Conservation (phyloP, 2,329 filamentous ascomycete species). For the Gliomastix tumulicola region DNA sequence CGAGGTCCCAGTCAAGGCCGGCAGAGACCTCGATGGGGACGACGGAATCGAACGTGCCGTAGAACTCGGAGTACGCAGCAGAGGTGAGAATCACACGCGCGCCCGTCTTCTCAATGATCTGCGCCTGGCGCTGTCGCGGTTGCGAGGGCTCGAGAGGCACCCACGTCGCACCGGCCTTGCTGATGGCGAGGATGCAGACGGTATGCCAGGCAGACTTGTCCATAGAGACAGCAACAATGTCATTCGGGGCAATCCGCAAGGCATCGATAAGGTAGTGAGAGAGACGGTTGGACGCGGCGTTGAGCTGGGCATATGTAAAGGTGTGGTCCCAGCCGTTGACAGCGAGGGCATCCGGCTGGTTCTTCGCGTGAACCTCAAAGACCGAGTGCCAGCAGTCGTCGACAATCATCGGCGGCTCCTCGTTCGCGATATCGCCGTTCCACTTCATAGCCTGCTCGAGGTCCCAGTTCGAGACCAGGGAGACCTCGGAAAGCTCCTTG, state of each 20-base stretch:
- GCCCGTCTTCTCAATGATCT: constrained; percentile 1
- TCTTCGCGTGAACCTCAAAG: background rate
- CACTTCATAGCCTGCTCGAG: background rate
- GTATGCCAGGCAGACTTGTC: constrained; percentile 7
- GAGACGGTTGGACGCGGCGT: constrained; percentile 1
- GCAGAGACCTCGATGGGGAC: background rate
- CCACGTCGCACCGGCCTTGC: constrained; percentile 7
- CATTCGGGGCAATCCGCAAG: background rate
- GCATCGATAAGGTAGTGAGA: background rate
- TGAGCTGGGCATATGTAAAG: constrained; percentile 2
- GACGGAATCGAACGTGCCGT: background rate
- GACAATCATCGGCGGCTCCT: background rate
- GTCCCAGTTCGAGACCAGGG: background rate
- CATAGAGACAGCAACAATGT: constrained; percentile 6
- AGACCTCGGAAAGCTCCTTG: background rate
- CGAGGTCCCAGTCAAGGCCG: background rate
- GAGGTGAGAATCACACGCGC: background rate
- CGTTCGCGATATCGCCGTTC: too few species aligned
- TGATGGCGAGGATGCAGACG: constrained; percentile 7
- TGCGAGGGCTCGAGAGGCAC: constrained; percentile 6
- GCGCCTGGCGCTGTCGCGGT: constrained; percentile 3
- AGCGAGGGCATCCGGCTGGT: background rate
- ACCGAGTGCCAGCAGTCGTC: background rate
- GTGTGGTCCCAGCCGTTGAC: constrained; percentile 2
- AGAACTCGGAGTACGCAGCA: background rate